phyloP scores from a whole-genome alignment of 1,139 yeast species.

The Lodderomyces beijingensis region DNA sequence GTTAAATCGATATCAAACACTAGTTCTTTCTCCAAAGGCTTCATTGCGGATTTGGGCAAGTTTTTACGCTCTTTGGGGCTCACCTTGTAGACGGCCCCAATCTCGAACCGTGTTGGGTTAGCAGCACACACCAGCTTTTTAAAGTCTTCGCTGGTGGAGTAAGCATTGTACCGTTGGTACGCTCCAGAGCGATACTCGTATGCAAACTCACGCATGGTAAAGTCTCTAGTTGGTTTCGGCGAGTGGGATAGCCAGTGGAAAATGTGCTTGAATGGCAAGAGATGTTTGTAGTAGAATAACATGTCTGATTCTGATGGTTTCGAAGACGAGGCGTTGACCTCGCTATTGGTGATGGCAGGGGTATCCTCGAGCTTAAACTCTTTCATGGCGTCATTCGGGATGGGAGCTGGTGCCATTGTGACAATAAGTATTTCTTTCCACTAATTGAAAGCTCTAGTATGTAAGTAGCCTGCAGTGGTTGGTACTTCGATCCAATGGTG shows the following conservation, averaged over 20 bases:
- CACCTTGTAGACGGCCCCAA: slow-evolving; percentile 87
- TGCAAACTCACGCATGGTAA: slow-evolving; percentile 90
- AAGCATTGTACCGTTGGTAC: slow-evolving; percentile 87
- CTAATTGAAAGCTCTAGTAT: too few relatives aligned
- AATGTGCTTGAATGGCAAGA: slow-evolving; percentile 67
- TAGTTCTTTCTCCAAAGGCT: slow-evolving; percentile 79
- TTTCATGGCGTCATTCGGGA: too few relatives aligned
- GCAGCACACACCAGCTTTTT: slow-evolving; percentile 66
- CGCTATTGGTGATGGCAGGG: too few relatives aligned
- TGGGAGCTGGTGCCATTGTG: slow-evolving; percentile 1
- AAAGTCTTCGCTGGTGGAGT: slow-evolving; percentile 62
- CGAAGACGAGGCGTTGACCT: not conserved
- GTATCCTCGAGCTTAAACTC: too few relatives aligned
- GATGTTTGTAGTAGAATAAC: slow-evolving; percentile 67
- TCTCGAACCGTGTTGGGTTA: slow-evolving; percentile 88
- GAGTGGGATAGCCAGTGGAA: slow-evolving; percentile 91
- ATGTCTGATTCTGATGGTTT: slow-evolving; percentile 61
- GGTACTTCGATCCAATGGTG: too few relatives aligned
- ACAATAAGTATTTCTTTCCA: too few relatives aligned
- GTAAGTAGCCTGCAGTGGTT: too few relatives aligned
- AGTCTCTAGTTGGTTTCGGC: slow-evolving; percentile 62
- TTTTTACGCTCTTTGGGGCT: slow-evolving; percentile 82
- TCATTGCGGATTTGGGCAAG: slow-evolving; percentile 74
- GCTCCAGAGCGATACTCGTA: slow-evolving; percentile 83
- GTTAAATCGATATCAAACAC: slow-evolving; percentile 97